Base-by-base conservation (phyloP, 345 rosid genomes). In the Lepidium didymum region DNA sequence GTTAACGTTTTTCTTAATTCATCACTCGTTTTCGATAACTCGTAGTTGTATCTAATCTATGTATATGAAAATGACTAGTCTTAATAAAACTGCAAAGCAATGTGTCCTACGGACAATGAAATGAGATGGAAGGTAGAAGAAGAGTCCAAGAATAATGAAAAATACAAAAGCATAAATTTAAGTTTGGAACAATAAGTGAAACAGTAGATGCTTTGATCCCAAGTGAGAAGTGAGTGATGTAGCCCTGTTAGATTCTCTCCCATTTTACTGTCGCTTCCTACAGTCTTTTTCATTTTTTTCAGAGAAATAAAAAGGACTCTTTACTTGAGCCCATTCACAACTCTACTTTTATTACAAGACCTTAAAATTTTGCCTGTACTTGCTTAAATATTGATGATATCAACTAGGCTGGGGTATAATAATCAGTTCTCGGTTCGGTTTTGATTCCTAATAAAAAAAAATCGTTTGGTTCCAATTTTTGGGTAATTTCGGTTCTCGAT, bases 151-250 rank as follows among this genome's bases (percentile, higher is more conserved):
- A 73, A 59, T 57, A 64, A 34, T 38, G 70, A 37, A 15, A 41
- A 73, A 49, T 64, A 56, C 77, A 73, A 73, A 73, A 44, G 62
- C 68, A 66, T 73, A 59, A 40, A 5, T 57, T 42, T 3, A 36
- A 65, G 55, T 65, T 50, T 57, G 67, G 33, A 49, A 57, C 72
- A 41, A 65, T 49, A 52, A 49, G 33, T 41, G 29, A 31, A 63
- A 72, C 70, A 72, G 76, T 72, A 46, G 58, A 10, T 72, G 64
- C 76, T 64, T 56, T 69, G 59, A 69, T 56, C 45, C 43, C 44
- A 61, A 61, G 5, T 29, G 53, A 54, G 29, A 69, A 51, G 74
- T 69, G 67, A 40, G 67, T 60, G 67, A 60, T 70, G 62, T 51
- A 61, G 11, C 7, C 74, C 29, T 60, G 37, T 56, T n/a, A 64